Conservation (phyloP, 176 grass and related monocot genomes). For the Tillandsia leiboldiana region DNA sequence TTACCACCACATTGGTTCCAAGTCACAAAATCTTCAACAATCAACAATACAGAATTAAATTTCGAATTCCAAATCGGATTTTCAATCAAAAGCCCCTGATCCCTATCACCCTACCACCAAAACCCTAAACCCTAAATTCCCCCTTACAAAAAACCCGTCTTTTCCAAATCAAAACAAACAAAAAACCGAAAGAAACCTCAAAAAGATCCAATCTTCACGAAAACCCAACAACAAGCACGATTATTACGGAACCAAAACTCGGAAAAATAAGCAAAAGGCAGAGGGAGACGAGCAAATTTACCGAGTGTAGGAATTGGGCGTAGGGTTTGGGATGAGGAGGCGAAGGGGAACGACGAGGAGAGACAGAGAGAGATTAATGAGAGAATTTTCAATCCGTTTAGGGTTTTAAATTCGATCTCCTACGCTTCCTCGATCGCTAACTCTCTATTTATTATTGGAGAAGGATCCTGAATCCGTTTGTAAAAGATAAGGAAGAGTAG, state of each 20-base stretch:
- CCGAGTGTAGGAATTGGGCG: background rate
- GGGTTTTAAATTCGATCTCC: too few relatives aligned
- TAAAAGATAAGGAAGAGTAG: background rate
- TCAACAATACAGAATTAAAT: conserved; percentile 3
- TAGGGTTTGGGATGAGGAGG: too few relatives aligned
- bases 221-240: conserved; percentile 2
- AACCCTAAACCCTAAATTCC: conserved; percentile 31
- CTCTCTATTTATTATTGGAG: background rate
- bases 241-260: conserved; percentile 10
- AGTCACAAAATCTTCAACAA: background rate
- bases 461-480: background rate
- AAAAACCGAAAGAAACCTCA: background rate
- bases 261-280: conserved; percentile 15
- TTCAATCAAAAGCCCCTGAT: conserved; percentile 1
- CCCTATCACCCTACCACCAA: conserved; percentile 9
- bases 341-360: too few relatives aligned
- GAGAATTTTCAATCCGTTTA: too few relatives aligned
- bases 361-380: too few relatives aligned
- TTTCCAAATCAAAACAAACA: conserved; percentile 13
- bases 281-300: background rate
- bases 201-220: conserved; percentile 7
- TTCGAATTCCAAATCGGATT: conserved; percentile 6
- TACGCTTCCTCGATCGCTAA: too few relatives aligned
- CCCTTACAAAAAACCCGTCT: conserved; percentile 26
- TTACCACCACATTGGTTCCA: background rate